phyloP scores from a whole-genome alignment of 1,284 basidiomycete genomes.

The Puccinia triticina region DNA sequence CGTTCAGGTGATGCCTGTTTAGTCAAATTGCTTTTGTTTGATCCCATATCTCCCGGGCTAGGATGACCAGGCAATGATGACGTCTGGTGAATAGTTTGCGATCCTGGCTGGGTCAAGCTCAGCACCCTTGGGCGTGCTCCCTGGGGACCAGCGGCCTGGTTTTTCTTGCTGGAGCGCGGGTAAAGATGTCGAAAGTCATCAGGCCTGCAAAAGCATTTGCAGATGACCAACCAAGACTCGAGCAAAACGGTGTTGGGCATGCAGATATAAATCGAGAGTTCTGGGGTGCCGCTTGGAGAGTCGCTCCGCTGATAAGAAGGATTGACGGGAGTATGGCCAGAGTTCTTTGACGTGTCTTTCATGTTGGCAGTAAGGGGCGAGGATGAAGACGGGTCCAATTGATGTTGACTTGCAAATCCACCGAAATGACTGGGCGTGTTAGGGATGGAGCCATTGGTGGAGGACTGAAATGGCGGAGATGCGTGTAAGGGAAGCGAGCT shows the following conservation, averaged over 20 bases:
- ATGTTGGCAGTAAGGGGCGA: background rate
- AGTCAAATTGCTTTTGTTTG: background rate
- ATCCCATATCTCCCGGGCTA: background rate
- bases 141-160: background rate
- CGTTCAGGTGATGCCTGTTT: constrained; percentile 34
- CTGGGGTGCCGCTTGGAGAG: background rate
- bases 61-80: background rate
- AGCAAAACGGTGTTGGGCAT: constrained; percentile 42
- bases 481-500: constrained; percentile 16
- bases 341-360: background rate
- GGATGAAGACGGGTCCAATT: background rate
- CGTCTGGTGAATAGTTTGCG: background rate
- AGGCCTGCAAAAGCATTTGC: constrained; percentile 50
- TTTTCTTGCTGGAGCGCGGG: constrained; percentile 28
- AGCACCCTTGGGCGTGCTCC: background rate
- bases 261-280: constrained; percentile 48
- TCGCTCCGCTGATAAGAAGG: background rate
- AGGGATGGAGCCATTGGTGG: background rate
- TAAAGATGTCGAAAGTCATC: constrained; percentile 51
- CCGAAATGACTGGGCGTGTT: background rate
- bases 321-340: background rate
- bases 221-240: constrained; percentile 51
- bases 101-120: background rate
- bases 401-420: background rate
- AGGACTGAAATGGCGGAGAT: background rate